These are phyloP conservation scores for Wickerhamiella shivajii DNA, from an alignment of 805 yeast genomes.

Conservation along the genomic window DNA sequence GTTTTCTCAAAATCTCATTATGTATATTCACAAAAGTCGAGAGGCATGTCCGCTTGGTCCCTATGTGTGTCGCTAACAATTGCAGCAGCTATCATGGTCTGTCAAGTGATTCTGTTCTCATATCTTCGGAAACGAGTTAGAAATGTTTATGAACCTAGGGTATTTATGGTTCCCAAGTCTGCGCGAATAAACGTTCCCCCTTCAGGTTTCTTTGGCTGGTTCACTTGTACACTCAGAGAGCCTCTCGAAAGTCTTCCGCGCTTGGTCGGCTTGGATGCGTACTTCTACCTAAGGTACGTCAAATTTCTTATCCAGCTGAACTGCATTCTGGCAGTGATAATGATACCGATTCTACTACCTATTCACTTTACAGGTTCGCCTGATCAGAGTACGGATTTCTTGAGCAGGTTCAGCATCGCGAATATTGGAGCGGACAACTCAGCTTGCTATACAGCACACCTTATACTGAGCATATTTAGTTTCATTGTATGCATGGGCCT, in stretches of 20 bases:
- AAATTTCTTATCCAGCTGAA: slow-evolving; percentile 38
- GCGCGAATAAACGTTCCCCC: slow-evolving; percentile 23
- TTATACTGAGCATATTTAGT: slow-evolving; percentile 41
- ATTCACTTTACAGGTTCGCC: slow-evolving; percentile 37
- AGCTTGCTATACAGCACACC: slow-evolving; percentile 42
- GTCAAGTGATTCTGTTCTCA: slow-evolving; percentile 33
- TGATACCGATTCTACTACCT: slow-evolving; percentile 48
- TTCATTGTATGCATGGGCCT: slow-evolving; percentile 39
- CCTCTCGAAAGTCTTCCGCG: slow-evolving; percentile 32
- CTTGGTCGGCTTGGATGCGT: slow-evolving; percentile 54
- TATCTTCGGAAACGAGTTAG: slow-evolving; percentile 24
- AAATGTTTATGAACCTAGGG: slow-evolving; percentile 41
- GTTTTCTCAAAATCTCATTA: slow-evolving; percentile 12
- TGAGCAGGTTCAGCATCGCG: slow-evolving; percentile 60
- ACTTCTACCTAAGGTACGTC: slow-evolving; percentile 53
- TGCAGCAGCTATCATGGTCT: slow-evolving; percentile 35
- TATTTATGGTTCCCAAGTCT: slow-evolving; percentile 31
- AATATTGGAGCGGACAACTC: slow-evolving; percentile 44
- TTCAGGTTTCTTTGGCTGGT: slow-evolving; percentile 42
- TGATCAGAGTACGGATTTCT: slow-evolving; percentile 33
- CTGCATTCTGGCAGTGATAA: slow-evolving; percentile 35
- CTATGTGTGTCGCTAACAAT: slow-evolving; percentile 22
- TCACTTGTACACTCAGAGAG: slow-evolving; percentile 29
- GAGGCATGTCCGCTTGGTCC: slow-evolving; percentile 29
- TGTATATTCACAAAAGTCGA: slow-evolving; percentile 8